These are phyloP conservation scores for Acanthamoeba royreba DNA, from an alignment of 208 protist genomes.

Conservation along the genomic window DNA sequence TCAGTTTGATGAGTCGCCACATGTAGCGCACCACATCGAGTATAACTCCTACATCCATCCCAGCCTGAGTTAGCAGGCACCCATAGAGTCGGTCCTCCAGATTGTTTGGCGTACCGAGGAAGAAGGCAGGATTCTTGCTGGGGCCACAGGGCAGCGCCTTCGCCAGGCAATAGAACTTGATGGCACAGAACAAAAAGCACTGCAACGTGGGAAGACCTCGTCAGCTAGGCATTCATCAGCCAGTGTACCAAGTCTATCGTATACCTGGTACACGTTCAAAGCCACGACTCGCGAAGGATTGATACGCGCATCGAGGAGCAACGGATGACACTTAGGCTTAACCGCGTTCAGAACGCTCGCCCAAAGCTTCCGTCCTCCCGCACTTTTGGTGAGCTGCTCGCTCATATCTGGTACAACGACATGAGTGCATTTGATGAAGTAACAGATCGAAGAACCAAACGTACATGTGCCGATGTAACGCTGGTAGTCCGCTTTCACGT, in stretches of 20 bases:
- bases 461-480: conserved; percentile 33
- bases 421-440: neutral
- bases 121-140: conserved; percentile 22
- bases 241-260: neutral
- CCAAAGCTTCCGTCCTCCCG: neutral
- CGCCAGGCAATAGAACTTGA: conserved; percentile 44
- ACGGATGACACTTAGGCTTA: conserved; percentile 36
- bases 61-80: too few species aligned
- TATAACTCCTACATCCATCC: conserved; percentile 41
- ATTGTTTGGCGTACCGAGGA: neutral
- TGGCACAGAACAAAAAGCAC: conserved; percentile 6
- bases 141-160: neutral
- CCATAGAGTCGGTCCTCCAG: neutral
- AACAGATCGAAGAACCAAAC: neutral
- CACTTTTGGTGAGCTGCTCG: neutral
- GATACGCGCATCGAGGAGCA: conserved; percentile 25
- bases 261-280: conserved; percentile 43
- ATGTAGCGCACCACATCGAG: conserved; percentile 17
- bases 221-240: neutral
- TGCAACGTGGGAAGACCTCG: neutral
- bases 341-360: neutral
- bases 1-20: neutral
- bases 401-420: neutral
- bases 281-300: neutral
- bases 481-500: conserved; percentile 25